Evolutionary conservation across 176 grass and related monocot species (phyloP).

Genomic region (Oryza glaberrima): DNA sequence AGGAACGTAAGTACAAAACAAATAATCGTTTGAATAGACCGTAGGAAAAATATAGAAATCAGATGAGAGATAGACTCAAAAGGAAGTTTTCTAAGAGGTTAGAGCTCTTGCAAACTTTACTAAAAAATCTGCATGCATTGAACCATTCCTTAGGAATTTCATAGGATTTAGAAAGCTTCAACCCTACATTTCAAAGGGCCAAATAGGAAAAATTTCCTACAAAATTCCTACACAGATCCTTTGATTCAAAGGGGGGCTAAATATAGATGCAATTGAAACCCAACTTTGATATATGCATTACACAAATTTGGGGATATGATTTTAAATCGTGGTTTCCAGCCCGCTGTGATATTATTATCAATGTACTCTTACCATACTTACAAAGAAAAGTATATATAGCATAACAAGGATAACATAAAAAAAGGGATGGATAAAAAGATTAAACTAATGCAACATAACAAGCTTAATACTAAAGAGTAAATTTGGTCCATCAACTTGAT

Average conservation of each 20-base stretch:
- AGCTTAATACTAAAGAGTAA: conserved; percentile 3
- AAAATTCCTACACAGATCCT: too few relatives aligned
- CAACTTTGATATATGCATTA: not conserved
- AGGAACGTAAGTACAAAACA: too few relatives aligned
- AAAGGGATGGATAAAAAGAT: conserved; percentile 32
- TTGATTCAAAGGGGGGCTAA: not conserved
- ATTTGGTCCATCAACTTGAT: conserved; percentile 22
- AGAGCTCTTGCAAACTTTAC: too few relatives aligned
- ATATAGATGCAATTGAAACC: conserved; percentile 26
- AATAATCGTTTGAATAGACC: too few relatives aligned
- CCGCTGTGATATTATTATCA: conserved; percentile 7
- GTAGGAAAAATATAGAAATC: too few relatives aligned
- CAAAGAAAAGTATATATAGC: conserved; percentile 24
- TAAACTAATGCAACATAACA: conserved; percentile 3
- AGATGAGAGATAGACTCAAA: too few relatives aligned
- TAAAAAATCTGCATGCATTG: too few relatives aligned
- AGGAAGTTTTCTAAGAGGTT: too few relatives aligned
- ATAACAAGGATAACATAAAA: conserved; percentile 28
- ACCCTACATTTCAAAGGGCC: too few relatives aligned
- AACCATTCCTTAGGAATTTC: too few relatives aligned
- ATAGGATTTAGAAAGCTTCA: too few relatives aligned
- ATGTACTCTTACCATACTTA: not conserved
- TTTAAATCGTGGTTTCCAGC: conserved; percentile 1
- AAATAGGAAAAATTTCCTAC: too few relatives aligned
- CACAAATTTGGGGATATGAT: not conserved